These are phyloP conservation scores for Euphrasia arctica DNA, from an alignment of 305 asterid species.

Conservation along the genomic window DNA sequence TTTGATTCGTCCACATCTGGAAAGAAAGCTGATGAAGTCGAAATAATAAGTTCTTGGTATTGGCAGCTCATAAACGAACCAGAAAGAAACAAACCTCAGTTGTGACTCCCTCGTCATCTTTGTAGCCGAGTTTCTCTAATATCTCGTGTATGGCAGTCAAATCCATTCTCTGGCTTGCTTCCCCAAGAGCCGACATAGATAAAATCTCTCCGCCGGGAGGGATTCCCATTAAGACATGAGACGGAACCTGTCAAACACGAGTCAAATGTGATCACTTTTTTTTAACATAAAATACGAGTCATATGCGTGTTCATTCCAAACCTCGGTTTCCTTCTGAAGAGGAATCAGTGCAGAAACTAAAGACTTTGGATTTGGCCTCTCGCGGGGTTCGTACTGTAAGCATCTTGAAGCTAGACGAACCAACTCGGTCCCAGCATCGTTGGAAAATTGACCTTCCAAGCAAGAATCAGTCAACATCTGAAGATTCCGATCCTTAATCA, in stretches of 20 bases:
- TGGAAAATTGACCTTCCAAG: slow-evolving; percentile 91
- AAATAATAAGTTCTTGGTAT: slow-evolving; percentile 8
- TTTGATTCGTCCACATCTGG: slow-evolving; percentile 96
- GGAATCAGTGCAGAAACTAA: slow-evolving; percentile 80
- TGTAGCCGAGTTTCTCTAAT: slow-evolving; percentile 81
- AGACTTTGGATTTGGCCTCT: slow-evolving; percentile 89
- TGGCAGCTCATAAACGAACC: background rate
- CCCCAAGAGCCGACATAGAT: slow-evolving; percentile 78
- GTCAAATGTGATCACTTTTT: slow-evolving; percentile 20
- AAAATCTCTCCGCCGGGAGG: slow-evolving; percentile 60
- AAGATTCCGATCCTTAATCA: slow-evolving; percentile 89
- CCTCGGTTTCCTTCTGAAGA: slow-evolving; percentile 97
- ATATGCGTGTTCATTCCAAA: too few species aligned
- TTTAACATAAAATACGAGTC: too few species aligned
- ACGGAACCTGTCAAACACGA: slow-evolving; percentile 60
- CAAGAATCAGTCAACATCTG: slow-evolving; percentile 97
- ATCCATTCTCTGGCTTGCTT: slow-evolving; percentile 90
- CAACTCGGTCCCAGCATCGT: slow-evolving; percentile 90
- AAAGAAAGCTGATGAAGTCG: slow-evolving; percentile 63
- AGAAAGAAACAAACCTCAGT: slow-evolving; percentile 70
- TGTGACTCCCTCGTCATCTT: slow-evolving; percentile 95
- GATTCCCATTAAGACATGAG: slow-evolving; percentile 84
- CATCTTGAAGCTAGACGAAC: slow-evolving; percentile 95
- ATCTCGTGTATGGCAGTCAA: slow-evolving; percentile 91
- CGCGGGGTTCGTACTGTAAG: slow-evolving; percentile 93